Evolutionary conservation across 331 rosid species (phyloP).

Genomic region (Pyracantha coccinea): DNA sequence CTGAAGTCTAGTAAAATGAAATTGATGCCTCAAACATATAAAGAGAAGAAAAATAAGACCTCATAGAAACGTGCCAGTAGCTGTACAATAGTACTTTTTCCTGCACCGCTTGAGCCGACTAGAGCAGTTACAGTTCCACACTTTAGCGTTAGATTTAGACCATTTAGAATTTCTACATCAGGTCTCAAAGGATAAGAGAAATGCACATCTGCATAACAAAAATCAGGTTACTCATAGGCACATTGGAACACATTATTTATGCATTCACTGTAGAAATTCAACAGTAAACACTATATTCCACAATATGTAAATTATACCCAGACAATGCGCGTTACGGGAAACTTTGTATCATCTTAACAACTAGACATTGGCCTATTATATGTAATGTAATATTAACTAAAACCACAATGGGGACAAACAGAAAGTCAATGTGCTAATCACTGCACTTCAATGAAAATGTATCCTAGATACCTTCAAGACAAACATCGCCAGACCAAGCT

Average conservation of each 20-base stretch:
- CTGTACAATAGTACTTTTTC: slow-evolving; percentile 93
- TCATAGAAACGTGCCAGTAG: slow-evolving; percentile 91
- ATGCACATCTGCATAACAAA: slow-evolving; percentile 60
- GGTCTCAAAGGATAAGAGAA: slow-evolving; percentile 95
- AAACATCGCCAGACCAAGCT: slow-evolving; percentile 80
- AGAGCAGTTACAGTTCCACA: slow-evolving; percentile 89
- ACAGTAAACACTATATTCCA: background rate
- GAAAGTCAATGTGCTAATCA: background rate
- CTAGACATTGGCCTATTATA: background rate
- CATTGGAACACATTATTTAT: background rate
- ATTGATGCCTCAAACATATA: slow-evolving; percentile 9
- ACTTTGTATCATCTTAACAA: background rate
- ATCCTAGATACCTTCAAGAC: slow-evolving; percentile 70
- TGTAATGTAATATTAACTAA: background rate
- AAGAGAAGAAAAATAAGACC: slow-evolving; percentile 34
- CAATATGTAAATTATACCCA: background rate
- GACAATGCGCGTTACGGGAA: background rate
- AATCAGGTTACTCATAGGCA: slow-evolving; percentile 12
- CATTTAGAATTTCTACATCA: slow-evolving; percentile 54
- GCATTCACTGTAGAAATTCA: background rate
- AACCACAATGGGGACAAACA: background rate
- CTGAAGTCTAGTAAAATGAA: slow-evolving; percentile 7
- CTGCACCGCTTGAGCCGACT: slow-evolving; percentile 91
- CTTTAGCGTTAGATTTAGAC: slow-evolving; percentile 67
- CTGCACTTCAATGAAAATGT: slow-evolving; percentile 11